Evolutionary conservation across 2,329 filamentous ascomycete genomes (phyloP), one percentile per base, ranked within the genome.

Genomic region (Cladosporium sp.): DNA sequence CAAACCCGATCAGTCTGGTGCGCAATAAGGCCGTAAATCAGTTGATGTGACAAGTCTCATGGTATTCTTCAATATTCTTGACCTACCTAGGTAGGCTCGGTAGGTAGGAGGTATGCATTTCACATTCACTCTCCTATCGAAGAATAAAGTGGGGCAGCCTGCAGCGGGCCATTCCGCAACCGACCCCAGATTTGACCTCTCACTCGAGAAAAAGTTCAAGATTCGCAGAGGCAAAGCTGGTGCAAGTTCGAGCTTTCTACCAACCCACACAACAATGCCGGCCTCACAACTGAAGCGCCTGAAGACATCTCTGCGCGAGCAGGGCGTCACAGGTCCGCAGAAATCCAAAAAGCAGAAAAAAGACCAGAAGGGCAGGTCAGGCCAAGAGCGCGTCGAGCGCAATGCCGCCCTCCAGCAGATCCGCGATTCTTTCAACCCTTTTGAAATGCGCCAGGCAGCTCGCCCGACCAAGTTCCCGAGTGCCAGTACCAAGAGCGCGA

Each of bases 231-330:
- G 19, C 43, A 20, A 27, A 25, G 13, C 30, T 27, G 45, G 15
- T 36, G 16, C 7, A 7, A 4, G 19, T 8, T 4, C 16, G n/a
- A 38, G 36, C 36, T 38, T n/a, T n/a, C 16, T 38, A 16, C 32
- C 30, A 41, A 12, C 39, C 36, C 38, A 38, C 16, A 52, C 43
- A 33, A 32, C 13, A 49, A 98, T 98, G 93, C 84, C 92, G 59
- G 88, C 91, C 55, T 98, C 94, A 11, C 94, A 98, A 75, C 79
- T 98, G 52, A 98, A 97, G 73, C 86, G 91, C 70, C 80, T 98
- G 38, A 98, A 97, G 73, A 80, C 88, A 59, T 95, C 91, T 8
- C 78, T 98, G 40, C 81, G 84, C 55, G 90, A 96, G 51, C 88
- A 92, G 65, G 93, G 93, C 49, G 84, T 98, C 45, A 84, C 91